Evolutionary conservation across 75 land plant species (phyloP).

Genomic region (Pinus taeda): DNA sequence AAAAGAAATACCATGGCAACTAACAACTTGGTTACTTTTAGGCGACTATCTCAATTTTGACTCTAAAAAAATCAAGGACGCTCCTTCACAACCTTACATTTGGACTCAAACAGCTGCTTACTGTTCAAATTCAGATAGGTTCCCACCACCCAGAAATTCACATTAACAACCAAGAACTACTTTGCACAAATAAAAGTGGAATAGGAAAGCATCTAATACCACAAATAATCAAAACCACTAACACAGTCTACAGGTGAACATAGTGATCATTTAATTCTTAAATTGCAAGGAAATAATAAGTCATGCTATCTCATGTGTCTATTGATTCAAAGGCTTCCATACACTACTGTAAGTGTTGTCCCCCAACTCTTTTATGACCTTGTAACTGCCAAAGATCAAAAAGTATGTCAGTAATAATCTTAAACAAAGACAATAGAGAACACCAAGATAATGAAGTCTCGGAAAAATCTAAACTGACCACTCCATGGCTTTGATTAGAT

Average conservation of each 20-base stretch:
- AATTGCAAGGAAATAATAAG: background rate
- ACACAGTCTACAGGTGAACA: no score
- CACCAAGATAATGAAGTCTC: background rate
- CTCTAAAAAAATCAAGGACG: no score
- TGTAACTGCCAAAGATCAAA: conserved; percentile 44
- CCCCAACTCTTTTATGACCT: conserved; percentile 72
- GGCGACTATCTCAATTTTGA: no score
- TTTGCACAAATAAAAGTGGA: background rate
- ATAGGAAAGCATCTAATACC: background rate
- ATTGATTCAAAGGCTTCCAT: conserved; percentile 51
- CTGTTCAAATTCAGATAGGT: background rate
- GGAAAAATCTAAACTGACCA: conserved; percentile 7
- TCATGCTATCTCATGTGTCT: conserved; percentile 66
- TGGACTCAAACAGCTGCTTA: background rate
- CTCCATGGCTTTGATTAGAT: conserved; percentile 4
- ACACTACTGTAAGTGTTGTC: conserved; percentile 91
- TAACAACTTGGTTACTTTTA: background rate
- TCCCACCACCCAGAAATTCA: background rate
- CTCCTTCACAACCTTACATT: no score
- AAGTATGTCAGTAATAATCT: background rate
- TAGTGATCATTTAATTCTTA: background rate
- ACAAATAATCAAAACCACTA: no score
- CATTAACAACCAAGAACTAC: background rate
- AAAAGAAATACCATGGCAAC: background rate
- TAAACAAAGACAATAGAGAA: background rate